Base-by-base conservation (phyloP, 1,139 yeast species). In the Blastobotrys aristatus region DNA sequence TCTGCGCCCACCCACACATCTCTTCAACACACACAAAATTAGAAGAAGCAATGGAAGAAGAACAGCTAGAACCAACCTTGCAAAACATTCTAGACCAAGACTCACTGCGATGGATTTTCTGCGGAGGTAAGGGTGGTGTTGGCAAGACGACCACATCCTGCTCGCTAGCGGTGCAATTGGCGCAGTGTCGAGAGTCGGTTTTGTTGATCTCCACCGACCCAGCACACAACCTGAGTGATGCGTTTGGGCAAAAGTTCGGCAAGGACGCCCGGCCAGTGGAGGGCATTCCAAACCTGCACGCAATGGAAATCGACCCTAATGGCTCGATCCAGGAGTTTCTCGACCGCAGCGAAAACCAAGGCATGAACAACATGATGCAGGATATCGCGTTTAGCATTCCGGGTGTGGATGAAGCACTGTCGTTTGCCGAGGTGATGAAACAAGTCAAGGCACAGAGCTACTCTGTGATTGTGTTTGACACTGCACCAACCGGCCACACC, bases 41-140 rank as follows among this genome's bases (percentile, higher is more conserved):
- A n/a, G n/a, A n/a, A n/a, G n/a, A n/a, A n/a, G n/a, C n/a, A n/a
- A n/a, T n/a, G n/a, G n/a, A n/a, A 10, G 27, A 24, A 5, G 59
- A 56, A 29, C 43, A 51, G 13, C 55, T 68, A 46, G 72, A 67
- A 26, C 73, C 74, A 21, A 68, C 73, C 17, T 58, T 71, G 31
- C 65, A 70, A 46, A 65, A 67, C 45, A 59, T 71, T 39, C 56
- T 71, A 13, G 73, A 71, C 52, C 74, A 70, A 51, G 61, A 58
- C 48, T 53, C 92, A 16, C 77, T 92, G 61, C 86, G 86, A 63
- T 92, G 98, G 98, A 85, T 92, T 56, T 92, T 92, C 63, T 97
- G 90, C 37, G 98, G 98, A 53, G 98, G 98, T 60, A 92, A 92
- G 73, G 98, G 98, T 65, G 98, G 98, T 69, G 98, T 92, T 34